These are phyloP conservation scores for Carex myosuroides DNA, from an alignment of 176 grass and related monocot species.

Conservation along the genomic window DNA sequence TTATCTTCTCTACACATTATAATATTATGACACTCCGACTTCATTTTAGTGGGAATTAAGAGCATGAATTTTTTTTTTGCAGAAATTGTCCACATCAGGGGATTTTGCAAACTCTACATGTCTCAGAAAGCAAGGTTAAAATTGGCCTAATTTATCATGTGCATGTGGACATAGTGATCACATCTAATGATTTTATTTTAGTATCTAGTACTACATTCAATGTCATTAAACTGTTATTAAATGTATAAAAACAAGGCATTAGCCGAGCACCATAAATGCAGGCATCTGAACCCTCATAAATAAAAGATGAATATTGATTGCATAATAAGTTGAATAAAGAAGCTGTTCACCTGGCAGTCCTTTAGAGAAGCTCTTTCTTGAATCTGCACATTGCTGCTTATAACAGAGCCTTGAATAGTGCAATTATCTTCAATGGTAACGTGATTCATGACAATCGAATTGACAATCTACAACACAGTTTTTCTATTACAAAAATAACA, in stretches of 20 bases:
- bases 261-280: constrained; percentile 1
- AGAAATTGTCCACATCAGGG: background rate
- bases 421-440: constrained; percentile 95
- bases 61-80: background rate
- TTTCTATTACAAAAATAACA: constrained; percentile 6
- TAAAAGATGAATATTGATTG: background rate
- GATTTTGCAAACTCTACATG: background rate
- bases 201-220: background rate
- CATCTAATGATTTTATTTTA: background rate
- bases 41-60: background rate
- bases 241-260: background rate
- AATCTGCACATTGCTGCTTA: constrained; percentile 92
- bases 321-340: background rate
- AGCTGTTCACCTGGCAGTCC: constrained; percentile 75
- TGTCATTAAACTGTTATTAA: background rate
- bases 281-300: background rate
- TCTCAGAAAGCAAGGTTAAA: background rate
- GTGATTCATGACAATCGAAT: constrained; percentile 92
- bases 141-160: background rate
- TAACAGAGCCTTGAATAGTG: constrained; percentile 83
- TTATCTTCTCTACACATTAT: background rate
- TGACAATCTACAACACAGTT: constrained; percentile 64
- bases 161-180: background rate
- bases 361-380: constrained; percentile 88
- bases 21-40: background rate